Evolutionary conservation across 2,329 filamentous ascomycete species (phyloP), one percentile per base, ranked within the genome.

Genomic region (Zalaria obscura): DNA sequence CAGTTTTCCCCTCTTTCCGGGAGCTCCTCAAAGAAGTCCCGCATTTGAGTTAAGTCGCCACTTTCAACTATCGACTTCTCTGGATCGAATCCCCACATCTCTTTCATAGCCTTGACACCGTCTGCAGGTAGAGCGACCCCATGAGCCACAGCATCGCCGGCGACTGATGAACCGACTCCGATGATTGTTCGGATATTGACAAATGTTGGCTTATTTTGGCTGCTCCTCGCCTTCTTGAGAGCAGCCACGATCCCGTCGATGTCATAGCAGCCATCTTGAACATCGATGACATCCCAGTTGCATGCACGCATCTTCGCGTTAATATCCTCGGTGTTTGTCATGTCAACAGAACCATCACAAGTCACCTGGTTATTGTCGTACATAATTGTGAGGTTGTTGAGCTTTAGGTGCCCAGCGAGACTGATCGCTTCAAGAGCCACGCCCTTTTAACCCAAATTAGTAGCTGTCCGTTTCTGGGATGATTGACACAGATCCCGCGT

Each of bases 341-440:
- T 56, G 54, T 75, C 70, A 7, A 75, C 65, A 3, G 64, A 66
- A 0, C 73, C 73, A 44, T 76, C 73, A 49, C 72, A 76, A 5
- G 72, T 75, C 37, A 77, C 62, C 49, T 74, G 68, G 51, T 77
- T 76, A 55, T 76, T 74, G 49, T 76, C 73, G 47, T 75, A 76
- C 40, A 75, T 68, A 27, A 76, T 57, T 10, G 66, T 67, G 3
- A 77, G 58, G 50, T 76, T 76, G 57, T 72, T 67, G 18, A 77
- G 59, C 48, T 59, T 64, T 59, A 64, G 67, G 52, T 75, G 70
- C 2, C 71, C 73, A 3, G 72, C 72, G 8, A 75, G 62, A n/a
- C 68, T 66, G 40, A 77, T 67, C 0, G 73, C 65, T 52, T 77
- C 73, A n/a, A 75, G 60, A 0, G 64, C 67, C 1, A 76, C 70